Percentiles rank a stretch among this genome's conserved stretches.
phyloP scores from a whole-genome alignment of 2,329 filamentous ascomycete genomes.

The Claviceps maximensis region DNA sequence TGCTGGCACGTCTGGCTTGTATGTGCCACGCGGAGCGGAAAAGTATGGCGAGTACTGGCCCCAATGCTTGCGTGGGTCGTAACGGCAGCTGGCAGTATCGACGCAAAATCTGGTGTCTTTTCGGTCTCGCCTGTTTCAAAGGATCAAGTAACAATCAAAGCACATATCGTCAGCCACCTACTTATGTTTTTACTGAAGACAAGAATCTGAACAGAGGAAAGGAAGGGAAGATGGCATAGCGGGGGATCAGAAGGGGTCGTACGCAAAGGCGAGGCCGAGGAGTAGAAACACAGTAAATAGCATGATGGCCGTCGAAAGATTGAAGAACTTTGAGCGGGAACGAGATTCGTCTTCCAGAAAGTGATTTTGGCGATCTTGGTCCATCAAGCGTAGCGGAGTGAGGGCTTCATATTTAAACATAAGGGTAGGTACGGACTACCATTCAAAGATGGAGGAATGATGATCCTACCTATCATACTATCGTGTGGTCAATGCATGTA shows the following conservation, averaged over 20 bases:
- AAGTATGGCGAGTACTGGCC: constrained; percentile 85
- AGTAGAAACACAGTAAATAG: constrained; percentile 7
- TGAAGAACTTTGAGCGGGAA: constrained; percentile 7
- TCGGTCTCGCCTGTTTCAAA: constrained; percentile 5
- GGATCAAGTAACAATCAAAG: background rate
- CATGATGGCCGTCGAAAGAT: constrained; percentile 8
- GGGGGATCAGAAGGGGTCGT: background rate
- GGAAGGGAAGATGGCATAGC: background rate
- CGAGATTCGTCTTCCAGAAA: background rate
- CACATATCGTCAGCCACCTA: background rate
- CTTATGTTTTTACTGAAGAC: background rate
- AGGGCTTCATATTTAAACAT: too few relatives aligned
- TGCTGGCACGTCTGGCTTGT: constrained; percentile 45
- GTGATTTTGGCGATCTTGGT: background rate
- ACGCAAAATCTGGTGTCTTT: background rate
- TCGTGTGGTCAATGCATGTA: too few relatives aligned
- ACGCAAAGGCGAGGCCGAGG: constrained; percentile 10
- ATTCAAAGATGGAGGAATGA: too few relatives aligned
- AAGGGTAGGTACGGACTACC: too few relatives aligned
- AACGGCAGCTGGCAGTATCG: constrained; percentile 32
- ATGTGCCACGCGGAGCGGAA: constrained; percentile 49
- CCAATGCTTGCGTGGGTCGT: constrained; percentile 55
- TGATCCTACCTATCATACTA: too few relatives aligned
- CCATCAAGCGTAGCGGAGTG: constrained; percentile 8
- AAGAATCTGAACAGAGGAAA: background rate